Conservation (phyloP, 2,329 filamentous ascomycete species). For the Colletotrichum scovillei region DNA sequence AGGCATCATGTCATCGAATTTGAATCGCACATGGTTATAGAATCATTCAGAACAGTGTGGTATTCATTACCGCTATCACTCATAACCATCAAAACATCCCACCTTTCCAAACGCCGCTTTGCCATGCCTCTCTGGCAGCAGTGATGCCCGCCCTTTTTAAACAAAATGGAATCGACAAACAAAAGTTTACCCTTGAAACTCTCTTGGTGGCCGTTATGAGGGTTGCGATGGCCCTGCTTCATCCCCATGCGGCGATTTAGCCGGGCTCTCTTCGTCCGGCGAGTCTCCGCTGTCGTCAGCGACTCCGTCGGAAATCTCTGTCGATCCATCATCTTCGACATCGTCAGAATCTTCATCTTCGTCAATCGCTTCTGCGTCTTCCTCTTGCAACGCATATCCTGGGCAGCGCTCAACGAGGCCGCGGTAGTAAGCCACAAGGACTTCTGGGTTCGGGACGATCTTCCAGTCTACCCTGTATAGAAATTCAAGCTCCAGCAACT, state of each 20-base stretch:
- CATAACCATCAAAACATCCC: slow-evolving; percentile 26
- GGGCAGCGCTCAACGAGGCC: slow-evolving; percentile 79
- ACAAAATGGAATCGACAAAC: slow-evolving; percentile 3
- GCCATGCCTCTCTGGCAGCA: slow-evolving; percentile 33
- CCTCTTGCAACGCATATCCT: slow-evolving; percentile 63
- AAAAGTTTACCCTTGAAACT: background rate
- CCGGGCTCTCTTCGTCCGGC: slow-evolving; percentile 33
- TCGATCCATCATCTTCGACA: slow-evolving; percentile 47
- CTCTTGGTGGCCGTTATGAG: background rate
- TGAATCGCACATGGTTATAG: background rate
- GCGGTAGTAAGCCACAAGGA: slow-evolving; percentile 91
- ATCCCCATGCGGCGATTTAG: slow-evolving; percentile 21
- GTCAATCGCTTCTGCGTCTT: slow-evolving; percentile 41
- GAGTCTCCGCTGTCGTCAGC: slow-evolving; percentile 38
- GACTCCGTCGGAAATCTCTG: slow-evolving; percentile 40
- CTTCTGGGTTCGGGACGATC: slow-evolving; percentile 95
- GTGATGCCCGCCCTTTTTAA: slow-evolving; percentile 32
- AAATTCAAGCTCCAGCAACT: slow-evolving; percentile 92
- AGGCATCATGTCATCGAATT: background rate
- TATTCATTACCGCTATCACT: slow-evolving; percentile 35
- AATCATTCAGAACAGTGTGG: slow-evolving; percentile 18
- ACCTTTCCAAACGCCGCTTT: slow-evolving; percentile 30
- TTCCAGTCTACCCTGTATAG: slow-evolving; percentile 93
- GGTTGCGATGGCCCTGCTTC: background rate
- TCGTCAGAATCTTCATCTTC: slow-evolving; percentile 46